phyloP scores from a whole-genome alignment of 179 eudicot genomes.

The Sideroxylon spinosum region DNA sequence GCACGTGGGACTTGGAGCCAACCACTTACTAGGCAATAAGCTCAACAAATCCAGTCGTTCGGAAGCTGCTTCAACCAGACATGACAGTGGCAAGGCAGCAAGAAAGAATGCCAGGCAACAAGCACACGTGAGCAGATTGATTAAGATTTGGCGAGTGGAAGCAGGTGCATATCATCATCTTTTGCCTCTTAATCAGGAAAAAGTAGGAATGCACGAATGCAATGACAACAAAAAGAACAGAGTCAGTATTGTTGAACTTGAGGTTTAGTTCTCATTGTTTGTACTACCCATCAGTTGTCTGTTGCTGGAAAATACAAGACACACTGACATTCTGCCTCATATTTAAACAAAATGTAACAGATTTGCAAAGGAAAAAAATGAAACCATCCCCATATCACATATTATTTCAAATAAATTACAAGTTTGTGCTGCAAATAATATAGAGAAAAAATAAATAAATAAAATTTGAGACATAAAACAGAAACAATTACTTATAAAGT shows the following conservation, averaged over 20 bases:
- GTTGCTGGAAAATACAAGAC: slow-evolving; percentile 8
- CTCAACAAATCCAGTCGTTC: not conserved
- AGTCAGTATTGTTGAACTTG: not conserved
- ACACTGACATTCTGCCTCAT: not conserved
- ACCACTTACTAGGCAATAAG: not conserved
- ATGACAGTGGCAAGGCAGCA: not conserved
- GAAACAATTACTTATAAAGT: not conserved
- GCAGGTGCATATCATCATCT: not conserved
- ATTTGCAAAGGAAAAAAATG: not conserved
- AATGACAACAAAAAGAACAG: not conserved
- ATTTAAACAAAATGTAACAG: slow-evolving; percentile 5
- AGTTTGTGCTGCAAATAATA: not conserved
- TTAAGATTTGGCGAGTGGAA: too few relatives aligned
- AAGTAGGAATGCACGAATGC: not conserved
- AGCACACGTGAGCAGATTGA: too few relatives aligned
- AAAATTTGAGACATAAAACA: not conserved
- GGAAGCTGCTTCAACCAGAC: not conserved
- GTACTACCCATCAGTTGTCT: not conserved
- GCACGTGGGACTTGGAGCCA: not conserved
- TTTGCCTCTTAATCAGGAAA: not conserved
- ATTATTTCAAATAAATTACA: not conserved
- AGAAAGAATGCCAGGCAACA: too few relatives aligned
- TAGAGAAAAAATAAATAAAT: not conserved
- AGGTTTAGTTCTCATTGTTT: not conserved
- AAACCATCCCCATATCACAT: not conserved